phyloP scores from a whole-genome alignment of 2,329 filamentous ascomycete species.

The Ambrosiella beaveri region DNA sequence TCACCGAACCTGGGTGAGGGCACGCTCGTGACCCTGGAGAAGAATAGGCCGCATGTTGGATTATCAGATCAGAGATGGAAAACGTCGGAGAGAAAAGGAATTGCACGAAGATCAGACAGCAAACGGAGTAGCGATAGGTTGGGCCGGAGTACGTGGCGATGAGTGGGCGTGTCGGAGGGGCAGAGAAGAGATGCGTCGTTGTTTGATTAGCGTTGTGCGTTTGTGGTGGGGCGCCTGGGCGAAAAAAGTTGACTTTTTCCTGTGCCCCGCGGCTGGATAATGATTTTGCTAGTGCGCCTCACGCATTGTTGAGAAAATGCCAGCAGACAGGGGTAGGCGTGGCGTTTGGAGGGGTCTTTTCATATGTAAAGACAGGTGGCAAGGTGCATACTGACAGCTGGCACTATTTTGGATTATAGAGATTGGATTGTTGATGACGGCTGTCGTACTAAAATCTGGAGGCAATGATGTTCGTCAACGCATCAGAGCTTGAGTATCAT shows the following conservation, averaged over 20 bases:
- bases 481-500: too few species aligned
- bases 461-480: too few species aligned
- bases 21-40: slow-evolving; percentile 89
- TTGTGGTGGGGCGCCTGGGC: slow-evolving; percentile 13
- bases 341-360: neutral
- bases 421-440: too few species aligned
- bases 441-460: too few species aligned
- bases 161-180: slow-evolving; percentile 11
- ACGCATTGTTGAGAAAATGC: neutral
- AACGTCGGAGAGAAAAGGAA: too few species aligned
- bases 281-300: slow-evolving; percentile 4
- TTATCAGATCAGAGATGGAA: slow-evolving; percentile 13
- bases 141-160: slow-evolving; percentile 4
- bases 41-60: slow-evolving; percentile 88
- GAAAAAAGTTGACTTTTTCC: slow-evolving; percentile 13
- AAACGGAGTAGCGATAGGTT: neutral
- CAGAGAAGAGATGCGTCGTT: slow-evolving; percentile 8
- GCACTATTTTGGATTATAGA: neutral
- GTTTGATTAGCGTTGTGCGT: slow-evolving; percentile 12
- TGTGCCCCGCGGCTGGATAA: slow-evolving; percentile 11
- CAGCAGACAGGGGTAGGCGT: neutral
- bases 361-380: neutral
- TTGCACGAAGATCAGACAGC: too few species aligned
- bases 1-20: slow-evolving; percentile 84
- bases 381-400: neutral